Evolutionary conservation across 2,329 filamentous ascomycete genomes (phyloP), one percentile per base, ranked within the genome.

Genomic region (Trichoderma koningii): DNA sequence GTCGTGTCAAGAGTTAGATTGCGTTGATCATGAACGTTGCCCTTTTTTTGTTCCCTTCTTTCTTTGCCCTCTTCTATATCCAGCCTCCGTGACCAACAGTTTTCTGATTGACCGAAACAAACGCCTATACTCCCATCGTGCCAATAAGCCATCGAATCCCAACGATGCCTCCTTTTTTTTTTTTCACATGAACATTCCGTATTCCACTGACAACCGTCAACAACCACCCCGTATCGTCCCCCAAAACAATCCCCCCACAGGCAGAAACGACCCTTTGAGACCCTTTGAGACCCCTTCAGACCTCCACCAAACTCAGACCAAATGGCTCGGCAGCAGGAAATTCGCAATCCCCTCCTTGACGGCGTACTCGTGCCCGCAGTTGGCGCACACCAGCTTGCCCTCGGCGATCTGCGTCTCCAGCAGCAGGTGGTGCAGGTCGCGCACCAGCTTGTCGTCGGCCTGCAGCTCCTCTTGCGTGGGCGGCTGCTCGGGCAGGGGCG

Each of bases 321-420:
- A 79, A 81, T 99, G 95, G 72, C 90, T 95, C 14, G 95, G 95
- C 70, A 99, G 79, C 74, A 99, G 79, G 73, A 99, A 99, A 78
- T 98, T 98, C 66, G 93, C 92, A 76, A 98, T 97, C 5, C 95
- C 95, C 79, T 99, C 94, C 75, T 95, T 93, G 68, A 99, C 89
- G 66, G 88, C 88, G 78, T 98, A 99, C 81, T 96, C 92, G 75
- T 98, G 94, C 55, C 91, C 92, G 75, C 95, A 99, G 77, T 90
- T 91, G 55, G 87, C 93, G 76, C 95, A 99, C 5, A 93, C 90
- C 69, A 99, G 83, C 78, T 91, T 94, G 3, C 95, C 95, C 78
- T 94, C 91, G 44, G 87, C 85, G 66, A 99, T 91, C 72, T 93
- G 90, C 66, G 95, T 99, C 83, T 98, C 91, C 70, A 97, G 82